These are phyloP conservation scores for Pyrus communis DNA, from an alignment of 306 rosid genomes.

Conservation along the genomic window DNA sequence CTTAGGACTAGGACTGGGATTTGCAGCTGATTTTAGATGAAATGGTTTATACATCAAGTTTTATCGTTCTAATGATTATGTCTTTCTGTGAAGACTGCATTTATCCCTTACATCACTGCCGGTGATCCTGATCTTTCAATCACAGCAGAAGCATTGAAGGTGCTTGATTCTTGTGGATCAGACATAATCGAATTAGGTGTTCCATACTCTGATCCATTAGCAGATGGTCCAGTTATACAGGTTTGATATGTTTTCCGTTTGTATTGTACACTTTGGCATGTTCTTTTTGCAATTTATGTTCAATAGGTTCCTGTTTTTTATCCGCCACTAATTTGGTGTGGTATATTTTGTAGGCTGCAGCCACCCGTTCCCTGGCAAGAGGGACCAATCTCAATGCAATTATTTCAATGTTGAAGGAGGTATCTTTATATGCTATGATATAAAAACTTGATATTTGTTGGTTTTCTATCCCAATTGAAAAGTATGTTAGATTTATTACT, in stretches of 20 bases:
- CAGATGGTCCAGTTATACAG: slow-evolving; percentile 99
- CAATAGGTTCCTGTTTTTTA: background rate
- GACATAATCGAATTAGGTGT: slow-evolving; percentile 93
- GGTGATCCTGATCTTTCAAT: slow-evolving; percentile 95
- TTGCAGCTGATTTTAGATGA: background rate
- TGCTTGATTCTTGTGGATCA: slow-evolving; percentile 76
- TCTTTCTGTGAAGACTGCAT: slow-evolving; percentile 59
- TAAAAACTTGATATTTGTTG: slow-evolving; percentile 1
- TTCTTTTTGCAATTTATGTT: background rate
- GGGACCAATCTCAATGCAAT: slow-evolving; percentile 70
- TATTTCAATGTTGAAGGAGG: slow-evolving; percentile 83
- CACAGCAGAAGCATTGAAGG: slow-evolving; percentile 84
- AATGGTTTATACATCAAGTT: background rate
- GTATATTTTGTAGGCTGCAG: slow-evolving; percentile 70
- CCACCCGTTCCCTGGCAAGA: slow-evolving; percentile 75
- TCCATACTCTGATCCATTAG: slow-evolving; percentile 94
- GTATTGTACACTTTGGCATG: background rate
- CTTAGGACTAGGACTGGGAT: background rate
- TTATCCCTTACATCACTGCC: slow-evolving; percentile 82
- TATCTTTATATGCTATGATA: slow-evolving; percentile 20
- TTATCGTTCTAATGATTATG: slow-evolving; percentile 15
- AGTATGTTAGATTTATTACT: background rate
- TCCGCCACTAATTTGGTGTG: slow-evolving; percentile 16
- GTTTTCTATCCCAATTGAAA: background rate
- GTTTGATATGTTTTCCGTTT: slow-evolving; percentile 23